Percentiles rank a stretch among this genome's conserved stretches.
These are phyloP conservation scores for Fallopia convolvulus DNA, from an alignment of 148 eudicot species.

Conservation along the genomic window DNA sequence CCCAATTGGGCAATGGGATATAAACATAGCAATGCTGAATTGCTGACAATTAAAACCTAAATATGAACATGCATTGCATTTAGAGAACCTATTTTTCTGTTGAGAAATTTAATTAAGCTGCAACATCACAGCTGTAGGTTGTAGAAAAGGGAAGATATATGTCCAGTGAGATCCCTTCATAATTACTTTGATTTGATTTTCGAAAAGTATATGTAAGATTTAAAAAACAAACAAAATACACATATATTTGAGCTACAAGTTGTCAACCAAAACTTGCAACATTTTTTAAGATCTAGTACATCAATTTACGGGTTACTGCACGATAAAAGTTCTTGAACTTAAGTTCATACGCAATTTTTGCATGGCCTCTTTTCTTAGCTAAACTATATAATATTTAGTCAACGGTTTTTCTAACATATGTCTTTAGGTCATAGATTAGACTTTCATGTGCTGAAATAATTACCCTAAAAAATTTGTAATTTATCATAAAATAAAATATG, in stretches of 20 bases:
- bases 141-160: not conserved
- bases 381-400: too few relatives aligned
- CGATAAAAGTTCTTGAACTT: not conserved
- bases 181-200: not conserved
- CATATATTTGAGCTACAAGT: not conserved
- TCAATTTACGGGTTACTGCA: not conserved
- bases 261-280: not conserved
- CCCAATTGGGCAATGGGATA: not conserved
- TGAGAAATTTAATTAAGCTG: conserved; percentile 1
- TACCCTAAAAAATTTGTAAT: too few relatives aligned
- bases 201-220: too few relatives aligned
- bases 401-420: too few relatives aligned
- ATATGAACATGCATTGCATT: conserved; percentile 3
- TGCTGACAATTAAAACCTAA: not conserved
- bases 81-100: not conserved
- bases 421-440: too few relatives aligned
- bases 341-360: not conserved
- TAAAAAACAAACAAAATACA: too few relatives aligned
- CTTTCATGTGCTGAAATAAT: too few relatives aligned
- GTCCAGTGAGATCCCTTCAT: not conserved
- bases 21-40: not conserved
- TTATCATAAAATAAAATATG: too few relatives aligned
- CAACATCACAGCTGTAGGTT: conserved; percentile 8
- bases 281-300: not conserved
- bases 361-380: not conserved